Percentiles rank a stretch among this genome's conserved stretches.
phyloP scores from a whole-genome alignment of 139 green algal species.

The Closterium sp. region DNA sequence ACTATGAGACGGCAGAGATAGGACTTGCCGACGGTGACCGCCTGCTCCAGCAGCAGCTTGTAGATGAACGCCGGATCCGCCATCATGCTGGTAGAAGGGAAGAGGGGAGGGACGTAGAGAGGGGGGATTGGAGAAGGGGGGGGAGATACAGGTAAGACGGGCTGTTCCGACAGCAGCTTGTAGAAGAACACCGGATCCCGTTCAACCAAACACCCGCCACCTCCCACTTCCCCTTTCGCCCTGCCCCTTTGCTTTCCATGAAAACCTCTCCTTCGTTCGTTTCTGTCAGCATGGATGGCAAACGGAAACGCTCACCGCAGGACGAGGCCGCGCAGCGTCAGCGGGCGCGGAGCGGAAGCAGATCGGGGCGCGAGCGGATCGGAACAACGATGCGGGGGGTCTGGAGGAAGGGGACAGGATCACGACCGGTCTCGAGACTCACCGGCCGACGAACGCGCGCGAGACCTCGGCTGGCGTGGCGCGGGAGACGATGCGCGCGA shows the following conservation, averaged over 20 bases:
- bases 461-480: slow-evolving; percentile 61
- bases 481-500: slow-evolving; percentile 80
- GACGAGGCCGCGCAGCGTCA: too few species aligned
- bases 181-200: too few species aligned
- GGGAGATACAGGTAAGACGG: too few species aligned
- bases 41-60: slow-evolving; percentile 88
- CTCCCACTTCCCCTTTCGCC: neutral
- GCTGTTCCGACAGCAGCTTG: too few species aligned
- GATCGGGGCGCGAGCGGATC: too few species aligned
- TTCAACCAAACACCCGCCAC: too few species aligned
- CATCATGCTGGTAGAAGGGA: slow-evolving; percentile 69
- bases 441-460: slow-evolving; percentile 84
- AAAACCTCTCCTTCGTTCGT: neutral
- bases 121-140: too few species aligned
- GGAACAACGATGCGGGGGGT: too few species aligned
- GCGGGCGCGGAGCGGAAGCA: too few species aligned
- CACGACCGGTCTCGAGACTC: neutral
- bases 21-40: slow-evolving; percentile 66
- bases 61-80: slow-evolving; percentile 93
- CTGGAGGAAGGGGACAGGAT: slow-evolving; percentile 30
- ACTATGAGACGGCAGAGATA: too few species aligned
- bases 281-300: neutral
- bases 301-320: too few species aligned
- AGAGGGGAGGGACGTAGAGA: neutral
- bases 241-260: neutral